phyloP scores from a whole-genome alignment of 2,329 filamentous ascomycete genomes.

The Pyricularia pennisetigena region DNA sequence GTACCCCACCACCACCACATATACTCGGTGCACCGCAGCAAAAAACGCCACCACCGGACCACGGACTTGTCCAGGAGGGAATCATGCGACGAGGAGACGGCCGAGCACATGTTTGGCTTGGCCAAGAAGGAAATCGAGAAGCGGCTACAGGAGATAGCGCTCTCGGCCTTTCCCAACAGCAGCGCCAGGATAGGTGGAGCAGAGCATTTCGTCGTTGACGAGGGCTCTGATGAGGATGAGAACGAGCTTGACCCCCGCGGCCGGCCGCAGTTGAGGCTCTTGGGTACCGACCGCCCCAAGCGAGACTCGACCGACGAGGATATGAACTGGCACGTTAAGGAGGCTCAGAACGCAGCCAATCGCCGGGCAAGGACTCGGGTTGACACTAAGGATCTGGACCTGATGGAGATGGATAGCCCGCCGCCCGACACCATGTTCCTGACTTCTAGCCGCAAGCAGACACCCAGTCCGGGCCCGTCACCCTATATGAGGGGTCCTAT shows the following conservation, averaged over 20 bases:
- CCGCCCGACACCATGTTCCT: conserved; percentile 23
- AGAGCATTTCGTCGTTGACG: conserved; percentile 59
- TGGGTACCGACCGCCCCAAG: conserved; percentile 19
- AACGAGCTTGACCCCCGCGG: conserved; percentile 16
- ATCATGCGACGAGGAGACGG: conserved; percentile 65
- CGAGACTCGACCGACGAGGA: conserved; percentile 54
- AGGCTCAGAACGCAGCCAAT: conserved; percentile 48
- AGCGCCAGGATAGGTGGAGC: conserved; percentile 59
- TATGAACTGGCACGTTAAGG: conserved; percentile 63
- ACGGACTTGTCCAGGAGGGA: conserved; percentile 45
- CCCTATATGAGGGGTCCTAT: conserved; percentile 13
- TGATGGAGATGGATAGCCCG: conserved; percentile 24
- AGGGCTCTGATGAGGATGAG: conserved; percentile 49
- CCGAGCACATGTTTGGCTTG: conserved; percentile 67
- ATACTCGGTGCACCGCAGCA: conserved; percentile 36
- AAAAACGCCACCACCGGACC: conserved; percentile 27
- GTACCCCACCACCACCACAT: conserved; percentile 54
- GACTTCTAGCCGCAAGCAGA: conserved; percentile 17
- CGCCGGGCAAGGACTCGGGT: conserved; percentile 7
- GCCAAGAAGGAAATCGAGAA: conserved; percentile 72
- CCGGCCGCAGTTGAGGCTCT: not conserved
- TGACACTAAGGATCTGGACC: conserved; percentile 19
- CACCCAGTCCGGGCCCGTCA: conserved; percentile 9
- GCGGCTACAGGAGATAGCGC: conserved; percentile 66
- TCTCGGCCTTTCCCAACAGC: conserved; percentile 69